Base-by-base conservation (phyloP, 805 yeast species). In the Ogataea paraovalis region DNA sequence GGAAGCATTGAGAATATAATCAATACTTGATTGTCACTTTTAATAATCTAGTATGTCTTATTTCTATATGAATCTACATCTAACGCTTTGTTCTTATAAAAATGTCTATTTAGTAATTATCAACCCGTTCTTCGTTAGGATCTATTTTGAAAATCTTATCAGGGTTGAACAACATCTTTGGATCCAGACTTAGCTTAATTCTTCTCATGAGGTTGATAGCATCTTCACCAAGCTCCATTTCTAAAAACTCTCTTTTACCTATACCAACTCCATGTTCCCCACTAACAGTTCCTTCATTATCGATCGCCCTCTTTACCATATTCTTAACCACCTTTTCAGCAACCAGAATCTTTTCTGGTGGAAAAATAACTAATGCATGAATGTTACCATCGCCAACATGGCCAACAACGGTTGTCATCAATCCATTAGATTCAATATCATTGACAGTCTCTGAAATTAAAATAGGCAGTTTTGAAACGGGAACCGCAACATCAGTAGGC, bases 251-350 rank as follows among this genome's bases (percentile, higher is more conserved):
- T 50, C 89, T 65, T 60, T 87, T 87, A n/a, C 91, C 92, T 43
- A 82, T 76, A 9, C 95, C 95, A 28, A 87, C 77, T 14, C 95
- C 95, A 60, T 87, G 95, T 58, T 87, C 95, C 25, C 95, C 95
- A 12, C 88, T 83, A 55, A 87, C 82, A 2, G 95, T 86, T 1
- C 95, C 95, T 49, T 86, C 92, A 43, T 81, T 76, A 1, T 64
- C 75, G 19, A 87, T 67, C 0, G 91, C 94, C 20, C 83, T 65
- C 44, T 73, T 61, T 44, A 82, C 85, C 83, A 86, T 80, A 44
- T 76, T 68, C 18, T 73, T 70, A 4, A 83, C 84, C n/a, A 84
- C 62, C 22, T 61, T 59, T 48, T 76, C 73, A 7, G 79, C 82
- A 27, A 66, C 67, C 1, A 67, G 64, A 19, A 71, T 57, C 50